These are phyloP conservation scores for Paraphaeosphaeria sporulosa DNA, from an alignment of 2,329 filamentous ascomycete genomes.

Conservation along the genomic window DNA sequence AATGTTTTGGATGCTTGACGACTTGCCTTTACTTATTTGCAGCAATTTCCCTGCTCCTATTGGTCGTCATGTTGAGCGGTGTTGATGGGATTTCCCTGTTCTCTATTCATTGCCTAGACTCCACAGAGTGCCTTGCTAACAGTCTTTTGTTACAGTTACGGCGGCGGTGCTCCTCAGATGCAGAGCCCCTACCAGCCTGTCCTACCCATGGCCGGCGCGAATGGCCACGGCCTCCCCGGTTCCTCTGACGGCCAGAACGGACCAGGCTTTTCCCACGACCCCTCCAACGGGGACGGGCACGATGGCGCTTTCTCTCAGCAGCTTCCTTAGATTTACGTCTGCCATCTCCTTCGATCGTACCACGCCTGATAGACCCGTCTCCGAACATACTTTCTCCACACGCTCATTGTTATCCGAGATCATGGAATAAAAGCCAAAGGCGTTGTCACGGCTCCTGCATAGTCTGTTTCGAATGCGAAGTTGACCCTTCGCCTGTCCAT, in stretches of 20 bases:
- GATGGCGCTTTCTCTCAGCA: constrained; percentile 47
- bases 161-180: constrained; percentile 9
- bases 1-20: constrained; percentile 34
- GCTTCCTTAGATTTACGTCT: constrained; percentile 23
- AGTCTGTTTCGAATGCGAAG: constrained; percentile 17
- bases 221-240: constrained; percentile 35
- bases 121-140: constrained; percentile 24
- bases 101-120: constrained; percentile 25
- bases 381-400: background rate
- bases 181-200: constrained; percentile 9
- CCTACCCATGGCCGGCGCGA: constrained; percentile 17
- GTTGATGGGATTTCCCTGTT: constrained; percentile 19
- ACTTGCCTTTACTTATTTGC: constrained; percentile 39
- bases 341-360: constrained; percentile 3
- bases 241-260: constrained; percentile 37
- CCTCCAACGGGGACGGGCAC: constrained; percentile 41
- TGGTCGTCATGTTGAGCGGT: constrained; percentile 32
- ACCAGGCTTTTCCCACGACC: background rate
- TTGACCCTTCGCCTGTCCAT: constrained; percentile 24
- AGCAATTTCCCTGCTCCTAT: constrained; percentile 28
- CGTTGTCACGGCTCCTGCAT: constrained; percentile 10
- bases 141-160: constrained; percentile 3
- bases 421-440: constrained; percentile 8
- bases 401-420: constrained; percentile 2
- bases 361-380: constrained; percentile 6